A percentile compares a stretch with the other conserved stretches of the same genome.
Evolutionary conservation across 805 yeast genomes (phyloP).

Genomic region (Blastobotrys peoriensis): DNA sequence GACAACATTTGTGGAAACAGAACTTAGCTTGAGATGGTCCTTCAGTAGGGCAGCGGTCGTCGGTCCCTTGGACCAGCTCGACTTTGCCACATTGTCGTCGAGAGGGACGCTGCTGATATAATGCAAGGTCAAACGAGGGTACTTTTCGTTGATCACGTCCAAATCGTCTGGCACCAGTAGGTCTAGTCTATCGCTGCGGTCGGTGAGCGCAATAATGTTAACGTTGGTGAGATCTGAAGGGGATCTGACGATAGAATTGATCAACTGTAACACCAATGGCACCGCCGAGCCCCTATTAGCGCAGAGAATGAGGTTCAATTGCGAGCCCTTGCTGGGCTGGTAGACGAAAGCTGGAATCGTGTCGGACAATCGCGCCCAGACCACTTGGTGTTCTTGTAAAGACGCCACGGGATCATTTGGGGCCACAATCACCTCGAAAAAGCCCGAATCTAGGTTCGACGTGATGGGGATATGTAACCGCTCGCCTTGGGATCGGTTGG

Average conservation of each 20-base stretch:
- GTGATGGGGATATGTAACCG: slow-evolving; percentile 91
- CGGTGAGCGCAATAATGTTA: slow-evolving; percentile 74
- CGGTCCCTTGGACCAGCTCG: slow-evolving; percentile 78
- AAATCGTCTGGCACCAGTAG: slow-evolving; percentile 76
- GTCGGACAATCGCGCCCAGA: slow-evolving; percentile 70
- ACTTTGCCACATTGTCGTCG: slow-evolving; percentile 56
- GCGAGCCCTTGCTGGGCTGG: slow-evolving; percentile 66
- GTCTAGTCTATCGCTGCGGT: slow-evolving; percentile 54
- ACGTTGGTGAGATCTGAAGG: slow-evolving; percentile 76
- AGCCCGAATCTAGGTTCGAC: slow-evolving; percentile 61
- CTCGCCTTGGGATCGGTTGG: slow-evolving; percentile 48
- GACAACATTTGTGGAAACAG: slow-evolving; percentile 62
- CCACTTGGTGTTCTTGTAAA: slow-evolving; percentile 70
- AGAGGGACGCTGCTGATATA: slow-evolving; percentile 51
- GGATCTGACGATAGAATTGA: slow-evolving; percentile 70
- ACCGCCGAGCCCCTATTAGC: slow-evolving; percentile 95
- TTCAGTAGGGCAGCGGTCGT: slow-evolving; percentile 69
- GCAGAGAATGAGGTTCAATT: slow-evolving; percentile 88
- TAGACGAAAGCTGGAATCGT: slow-evolving; percentile 67
- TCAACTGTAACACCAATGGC: slow-evolving; percentile 51
- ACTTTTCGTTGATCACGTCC: slow-evolving; percentile 50
- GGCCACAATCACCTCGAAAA: slow-evolving; percentile 79
- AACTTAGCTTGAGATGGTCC: slow-evolving; percentile 54
- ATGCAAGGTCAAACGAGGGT: slow-evolving; percentile 48
- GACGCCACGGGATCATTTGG: slow-evolving; percentile 80